Evolutionary conservation across 352 stramenopile genomes (phyloP).

Genomic region (Phytophthora tentaculata): DNA sequence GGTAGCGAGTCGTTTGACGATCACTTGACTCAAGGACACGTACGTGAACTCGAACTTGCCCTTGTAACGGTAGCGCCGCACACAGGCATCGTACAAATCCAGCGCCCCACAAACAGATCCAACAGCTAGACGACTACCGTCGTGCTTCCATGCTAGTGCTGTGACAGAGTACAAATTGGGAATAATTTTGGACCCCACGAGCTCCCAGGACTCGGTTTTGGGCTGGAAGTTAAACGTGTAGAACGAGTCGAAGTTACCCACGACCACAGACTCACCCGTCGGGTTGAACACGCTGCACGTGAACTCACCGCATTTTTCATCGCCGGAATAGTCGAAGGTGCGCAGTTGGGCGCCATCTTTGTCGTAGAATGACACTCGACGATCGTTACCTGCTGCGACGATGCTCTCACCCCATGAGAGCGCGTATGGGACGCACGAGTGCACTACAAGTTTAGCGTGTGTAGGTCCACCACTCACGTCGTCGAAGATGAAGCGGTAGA

Average conservation of each 20-base stretch:
- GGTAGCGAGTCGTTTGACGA: slow-evolving; percentile 92
- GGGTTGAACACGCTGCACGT: slow-evolving; percentile 88
- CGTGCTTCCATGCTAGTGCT: slow-evolving; percentile 90
- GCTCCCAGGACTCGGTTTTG: slow-evolving; percentile 88
- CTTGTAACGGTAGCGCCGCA: slow-evolving; percentile 93
- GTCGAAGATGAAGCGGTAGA: slow-evolving; percentile 94
- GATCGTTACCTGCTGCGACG: slow-evolving; percentile 91
- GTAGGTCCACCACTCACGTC: slow-evolving; percentile 79
- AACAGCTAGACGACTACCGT: slow-evolving; percentile 90
- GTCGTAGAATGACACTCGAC: slow-evolving; percentile 93
- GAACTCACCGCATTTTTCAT: slow-evolving; percentile 86
- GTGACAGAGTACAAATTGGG: slow-evolving; percentile 95
- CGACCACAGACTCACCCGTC: slow-evolving; percentile 90
- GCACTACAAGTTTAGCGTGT: slow-evolving; percentile 89
- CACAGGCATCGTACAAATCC: slow-evolving; percentile 94
- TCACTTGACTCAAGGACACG: slow-evolving; percentile 93
- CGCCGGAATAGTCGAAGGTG: slow-evolving; percentile 91
- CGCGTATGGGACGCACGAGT: slow-evolving; percentile 90
- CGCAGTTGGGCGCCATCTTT: slow-evolving; percentile 81
- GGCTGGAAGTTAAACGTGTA: slow-evolving; percentile 91
- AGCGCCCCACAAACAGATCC: slow-evolving; percentile 92
- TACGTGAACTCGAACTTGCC: slow-evolving; percentile 97
- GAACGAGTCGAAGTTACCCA: slow-evolving; percentile 95
- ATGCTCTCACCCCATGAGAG: slow-evolving; percentile 93
- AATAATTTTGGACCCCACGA: slow-evolving; percentile 81